Base-by-base conservation (phyloP, 2,329 filamentous ascomycete genomes). In the Paraphoma chrysanthemicola region DNA sequence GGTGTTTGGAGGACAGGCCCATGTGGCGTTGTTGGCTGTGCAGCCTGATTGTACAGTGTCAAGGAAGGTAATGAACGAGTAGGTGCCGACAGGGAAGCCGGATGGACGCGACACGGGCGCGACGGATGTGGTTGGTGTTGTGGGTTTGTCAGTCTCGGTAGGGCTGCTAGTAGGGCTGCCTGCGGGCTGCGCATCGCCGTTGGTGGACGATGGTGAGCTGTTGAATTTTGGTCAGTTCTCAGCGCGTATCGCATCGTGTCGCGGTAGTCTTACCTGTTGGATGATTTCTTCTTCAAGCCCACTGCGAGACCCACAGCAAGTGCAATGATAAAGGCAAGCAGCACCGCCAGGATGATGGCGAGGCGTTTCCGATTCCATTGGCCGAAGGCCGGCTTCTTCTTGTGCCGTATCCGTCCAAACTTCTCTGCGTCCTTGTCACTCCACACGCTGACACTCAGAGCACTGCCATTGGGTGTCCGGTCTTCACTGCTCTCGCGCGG, bases 31-130 rank as follows among this genome's bases (percentile, higher is more conserved):
- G 62, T 85, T 82, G 12, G 83, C 81, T 0, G 86, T 88, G 74
- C 89, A 91, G 47, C 79, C 79, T 6, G 85, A 83, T 14, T 77
- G 75, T 2, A 82, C 75, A 5, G 78, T 82, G 48, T 81, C 78
- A 39, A 91, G 83, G 56, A 83, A 83, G 18, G 86, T 86, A 6
- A 82, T 78, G 63, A 91, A 80, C 38, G 83, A 79, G 72, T 86
- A 90, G n/a, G 84, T 81, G 6, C 88, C 89, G 1, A 83, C 76
- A 1, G 88, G 89, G 64, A 90, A 90, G 51, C 75, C 70, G 11
- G 69, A 60, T 16, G 70, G 68, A 4, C 61, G 52, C 18, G 68
- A 44, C 1, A 58, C 60, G 4, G 60, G 48, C 5, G 70, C 53
- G 5, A 63, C 53, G 11, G 68, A 58, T 3, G 67, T 56, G 12